Conservation (phyloP, 2,329 filamentous ascomycete genomes). For the Fusarium goolgardi region DNA sequence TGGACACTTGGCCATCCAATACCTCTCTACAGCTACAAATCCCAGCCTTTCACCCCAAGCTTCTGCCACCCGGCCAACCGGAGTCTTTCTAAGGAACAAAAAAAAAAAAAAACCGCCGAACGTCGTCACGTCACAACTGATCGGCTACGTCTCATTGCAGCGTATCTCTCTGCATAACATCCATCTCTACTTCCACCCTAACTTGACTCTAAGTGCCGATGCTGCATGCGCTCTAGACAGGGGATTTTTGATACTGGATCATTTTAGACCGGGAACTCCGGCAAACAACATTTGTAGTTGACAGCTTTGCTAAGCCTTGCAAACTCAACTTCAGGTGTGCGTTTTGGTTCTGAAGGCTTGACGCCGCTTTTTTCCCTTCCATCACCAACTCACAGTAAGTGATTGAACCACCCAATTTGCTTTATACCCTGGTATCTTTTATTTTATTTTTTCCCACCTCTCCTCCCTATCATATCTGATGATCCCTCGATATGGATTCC, state of each 20-base stretch:
- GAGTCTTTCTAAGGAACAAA: slow-evolving; percentile 25
- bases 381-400: slow-evolving; percentile 42
- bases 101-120: slow-evolving; percentile 27
- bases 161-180: slow-evolving; percentile 38
- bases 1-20: slow-evolving; percentile 31
- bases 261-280: slow-evolving; percentile 34
- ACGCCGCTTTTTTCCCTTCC: slow-evolving; percentile 15
- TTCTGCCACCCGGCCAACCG: slow-evolving; percentile 45
- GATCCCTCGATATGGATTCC: slow-evolving; percentile 31
- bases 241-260: slow-evolving; percentile 31
- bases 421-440: slow-evolving; percentile 12
- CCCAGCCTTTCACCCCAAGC: slow-evolving; percentile 27
- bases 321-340: slow-evolving; percentile 14
- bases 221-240: slow-evolving; percentile 42
- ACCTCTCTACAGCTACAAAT: slow-evolving; percentile 15
- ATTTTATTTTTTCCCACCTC: slow-evolving; percentile 2
- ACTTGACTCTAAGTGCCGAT: slow-evolving; percentile 36
- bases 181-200: slow-evolving; percentile 36
- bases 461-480: slow-evolving; percentile 20
- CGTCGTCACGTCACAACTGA: slow-evolving; percentile 27
- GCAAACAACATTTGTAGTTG: slow-evolving; percentile 28
- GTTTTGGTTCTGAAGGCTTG: slow-evolving; percentile 28
- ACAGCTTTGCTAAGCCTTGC: slow-evolving; percentile 25
- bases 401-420: background rate
- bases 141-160: slow-evolving; percentile 40